Evolutionary conservation across 1,284 basidiomycete species (phyloP), one percentile per base, ranked within the genome.

Genomic region (Porogramme epimiltina): DNA sequence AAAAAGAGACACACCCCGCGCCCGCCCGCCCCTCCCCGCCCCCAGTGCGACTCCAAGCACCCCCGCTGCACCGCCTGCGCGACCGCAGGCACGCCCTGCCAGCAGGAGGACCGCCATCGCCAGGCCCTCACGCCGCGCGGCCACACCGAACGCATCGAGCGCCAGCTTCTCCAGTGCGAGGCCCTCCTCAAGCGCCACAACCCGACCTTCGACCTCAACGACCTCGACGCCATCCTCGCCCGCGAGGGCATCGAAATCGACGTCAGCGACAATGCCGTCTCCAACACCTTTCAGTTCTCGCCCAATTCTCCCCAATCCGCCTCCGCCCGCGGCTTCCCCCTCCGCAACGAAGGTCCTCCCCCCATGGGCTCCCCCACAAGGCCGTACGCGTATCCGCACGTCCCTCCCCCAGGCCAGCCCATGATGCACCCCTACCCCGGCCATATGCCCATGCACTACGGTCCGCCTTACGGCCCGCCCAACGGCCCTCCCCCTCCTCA

Each of bases 21-120:
- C 28, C 28, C 28, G 28, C 28, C 28, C 52, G 52, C 47, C 50
- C 51, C 47, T 52, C 44, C 37, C 37, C 46, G 40, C 51, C 55
- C 42, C 44, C 66, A 91, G 90, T 92, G 89, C 79, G 89, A 92
- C 72, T 91, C 89, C 9, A 91, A 91, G 68, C 88, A 91, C 68
- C 89, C 89, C 39, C 74, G 85, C 68, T 92, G 89, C 65, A 87
- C 87, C 13, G 87, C 90, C 28, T 92, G 89, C 66, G 81, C 85
- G 38, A 86, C 85, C 8, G 88, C 89, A 0, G 85, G 85, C 57
- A 86, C 85, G 0, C 69, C 78, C 42, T 92, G 89, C 73, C 84
- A 91, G 62, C 89, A 92, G 65, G 90, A 92, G 64, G 90, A 92
- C 72, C 75, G 89, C 48, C 87, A 91, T 69, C 76, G 89, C 28